A percentile compares a stretch with the other conserved stretches of the same genome.
phyloP scores from a whole-genome alignment of 208 protist species.

The Acanthamoeba lenticulata region DNA sequence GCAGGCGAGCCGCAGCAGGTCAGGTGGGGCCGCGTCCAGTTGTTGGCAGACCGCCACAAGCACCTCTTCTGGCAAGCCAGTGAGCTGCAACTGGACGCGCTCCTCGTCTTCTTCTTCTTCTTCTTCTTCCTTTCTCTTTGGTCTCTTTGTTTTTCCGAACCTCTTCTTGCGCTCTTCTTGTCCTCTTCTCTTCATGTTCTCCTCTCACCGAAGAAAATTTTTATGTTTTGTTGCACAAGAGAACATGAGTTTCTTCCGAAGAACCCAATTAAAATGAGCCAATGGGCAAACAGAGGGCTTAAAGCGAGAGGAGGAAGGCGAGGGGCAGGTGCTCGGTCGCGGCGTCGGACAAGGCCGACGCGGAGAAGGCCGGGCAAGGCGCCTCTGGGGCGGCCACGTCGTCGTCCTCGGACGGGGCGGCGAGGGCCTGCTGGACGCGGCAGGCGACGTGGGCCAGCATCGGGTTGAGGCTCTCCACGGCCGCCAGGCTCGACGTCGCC shows the following conservation, averaged over 20 bases:
- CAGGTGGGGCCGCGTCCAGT: too few species aligned
- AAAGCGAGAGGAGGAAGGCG: not conserved
- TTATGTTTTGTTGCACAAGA: too few species aligned
- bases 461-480: not conserved
- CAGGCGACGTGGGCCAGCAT: conserved; percentile 17
- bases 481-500: not conserved
- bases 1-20: not conserved
- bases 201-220: not conserved
- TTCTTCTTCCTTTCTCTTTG: too few species aligned
- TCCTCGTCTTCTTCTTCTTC: too few species aligned
- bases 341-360: not conserved
- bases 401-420: not conserved
- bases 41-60: too few species aligned
- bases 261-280: too few species aligned
- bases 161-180: not conserved
- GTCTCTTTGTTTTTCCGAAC: not conserved
- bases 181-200: not conserved
- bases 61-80: too few species aligned
- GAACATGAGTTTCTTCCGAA: too few species aligned
- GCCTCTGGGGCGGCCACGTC: not conserved
- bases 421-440: conserved; percentile 28
- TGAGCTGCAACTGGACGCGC: too few species aligned
- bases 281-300: too few species aligned
- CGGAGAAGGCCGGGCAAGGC: too few species aligned
- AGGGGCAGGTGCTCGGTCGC: not conserved